A percentile compares a stretch with the other conserved stretches of the same genome.
phyloP scores from a whole-genome alignment of 345 rosid genomes.

The Tarenaya hassleriana region DNA sequence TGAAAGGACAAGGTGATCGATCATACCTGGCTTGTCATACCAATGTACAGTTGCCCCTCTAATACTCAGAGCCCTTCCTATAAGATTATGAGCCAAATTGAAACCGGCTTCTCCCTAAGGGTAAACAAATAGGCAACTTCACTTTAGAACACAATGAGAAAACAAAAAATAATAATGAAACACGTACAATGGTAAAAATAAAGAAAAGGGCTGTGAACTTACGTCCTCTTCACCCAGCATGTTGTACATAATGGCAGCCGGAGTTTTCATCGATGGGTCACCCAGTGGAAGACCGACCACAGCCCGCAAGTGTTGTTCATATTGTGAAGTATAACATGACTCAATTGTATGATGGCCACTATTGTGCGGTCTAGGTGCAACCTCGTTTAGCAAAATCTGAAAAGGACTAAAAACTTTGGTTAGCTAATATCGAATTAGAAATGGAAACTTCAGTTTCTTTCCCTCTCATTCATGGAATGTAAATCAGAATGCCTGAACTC shows the following conservation, averaged over 20 bases:
- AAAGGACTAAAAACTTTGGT: conserved; percentile 21
- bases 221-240: conserved; percentile 93
- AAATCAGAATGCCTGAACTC: conserved; percentile 5
- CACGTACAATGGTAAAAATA: conserved; percentile 1
- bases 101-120: conserved; percentile 84
- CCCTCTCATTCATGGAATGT: background rate
- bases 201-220: conserved; percentile 5
- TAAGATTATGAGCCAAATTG: conserved; percentile 50
- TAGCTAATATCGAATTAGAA: conserved; percentile 7
- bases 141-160: conserved; percentile 3
- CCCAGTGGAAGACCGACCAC: conserved; percentile 93
- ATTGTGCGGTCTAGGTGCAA: conserved; percentile 97
- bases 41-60: conserved; percentile 87
- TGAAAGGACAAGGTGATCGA: conserved; percentile 16
- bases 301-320: conserved; percentile 87
- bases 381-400: conserved; percentile 88
- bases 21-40: conserved; percentile 99
- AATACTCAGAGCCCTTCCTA: conserved; percentile 55
- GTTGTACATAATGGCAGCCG: conserved; percentile 84
- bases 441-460: background rate
- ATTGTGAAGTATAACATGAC: conserved; percentile 91
- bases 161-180: background rate
- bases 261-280: conserved; percentile 94
- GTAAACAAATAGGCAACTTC: conserved; percentile 1
- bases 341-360: conserved; percentile 99